phyloP scores from a whole-genome alignment of 768 basidiomycete species.

The Gyrodon lividus region DNA sequence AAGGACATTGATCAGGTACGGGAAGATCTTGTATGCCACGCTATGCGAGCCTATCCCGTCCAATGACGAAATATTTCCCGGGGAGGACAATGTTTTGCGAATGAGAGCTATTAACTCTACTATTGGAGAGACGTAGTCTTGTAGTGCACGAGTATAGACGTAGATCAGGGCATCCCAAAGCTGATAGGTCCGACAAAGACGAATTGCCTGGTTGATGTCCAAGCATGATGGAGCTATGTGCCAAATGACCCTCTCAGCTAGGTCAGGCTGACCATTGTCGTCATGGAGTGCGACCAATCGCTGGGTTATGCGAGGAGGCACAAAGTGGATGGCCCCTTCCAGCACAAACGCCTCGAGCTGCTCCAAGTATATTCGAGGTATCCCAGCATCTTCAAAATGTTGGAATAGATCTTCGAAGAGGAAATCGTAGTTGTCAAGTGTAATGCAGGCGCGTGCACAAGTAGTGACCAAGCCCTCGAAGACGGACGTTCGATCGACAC shows the following conservation, averaged over 20 bases:
- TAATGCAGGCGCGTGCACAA: conserved; percentile 76
- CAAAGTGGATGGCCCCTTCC: conserved; percentile 61
- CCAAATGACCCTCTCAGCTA: conserved; percentile 91
- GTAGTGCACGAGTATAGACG: conserved; percentile 85
- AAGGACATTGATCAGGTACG: conserved; percentile 78
- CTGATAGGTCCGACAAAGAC: conserved; percentile 75
- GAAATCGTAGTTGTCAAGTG: conserved; percentile 79
- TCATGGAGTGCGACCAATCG: conserved; percentile 77
- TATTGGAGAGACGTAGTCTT: conserved; percentile 86
- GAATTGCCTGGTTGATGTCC: conserved; percentile 91
- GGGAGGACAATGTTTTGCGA: conserved; percentile 36
- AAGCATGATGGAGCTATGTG: conserved; percentile 89
- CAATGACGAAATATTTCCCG: conserved; percentile 2
- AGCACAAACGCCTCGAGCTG: conserved; percentile 84
- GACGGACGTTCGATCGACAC: conserved; percentile 86
- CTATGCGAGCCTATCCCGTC: conserved; percentile 14
- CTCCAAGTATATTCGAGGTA: conserved; percentile 77
- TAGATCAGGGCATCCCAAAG: conserved; percentile 95
- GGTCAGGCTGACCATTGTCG: conserved; percentile 63
- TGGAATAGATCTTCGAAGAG: conserved; percentile 94
- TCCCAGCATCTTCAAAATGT: conserved; percentile 80
- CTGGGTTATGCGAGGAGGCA: conserved; percentile 90
- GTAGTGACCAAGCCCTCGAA: conserved; percentile 86
- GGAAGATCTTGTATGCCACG: conserved; percentile 80
- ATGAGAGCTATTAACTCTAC: conserved; percentile 82